Evolutionary conservation across 2,329 filamentous ascomycete species (phyloP).

Genomic region (Penicillium sp.): DNA sequence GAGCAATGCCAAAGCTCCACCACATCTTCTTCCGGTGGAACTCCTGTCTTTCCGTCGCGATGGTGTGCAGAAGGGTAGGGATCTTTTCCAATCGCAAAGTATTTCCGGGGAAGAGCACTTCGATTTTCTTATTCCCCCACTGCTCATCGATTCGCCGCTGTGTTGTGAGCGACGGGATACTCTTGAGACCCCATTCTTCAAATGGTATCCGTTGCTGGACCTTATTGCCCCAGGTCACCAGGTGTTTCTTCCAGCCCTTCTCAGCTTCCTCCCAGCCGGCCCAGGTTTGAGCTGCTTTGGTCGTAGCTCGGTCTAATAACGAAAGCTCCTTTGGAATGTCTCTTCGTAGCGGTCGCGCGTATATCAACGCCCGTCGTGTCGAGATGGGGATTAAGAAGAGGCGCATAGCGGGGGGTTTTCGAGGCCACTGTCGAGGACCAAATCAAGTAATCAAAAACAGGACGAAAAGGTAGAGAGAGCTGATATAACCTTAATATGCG

Average conservation of each 20-base stretch:
- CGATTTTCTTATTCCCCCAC: conserved; percentile 69
- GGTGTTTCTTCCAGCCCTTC: conserved; percentile 82
- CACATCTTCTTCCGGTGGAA: conserved; percentile 77
- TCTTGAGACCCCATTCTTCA: conserved; percentile 98
- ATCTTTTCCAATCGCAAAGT: conserved; percentile 70
- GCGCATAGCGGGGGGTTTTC: conserved; percentile 66
- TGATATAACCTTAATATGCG: background rate
- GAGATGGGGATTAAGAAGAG: conserved; percentile 93
- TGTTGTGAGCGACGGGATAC: conserved; percentile 78
- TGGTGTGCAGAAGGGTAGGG: conserved; percentile 64
- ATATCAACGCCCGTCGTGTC: conserved; percentile 86
- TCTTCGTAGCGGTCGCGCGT: conserved; percentile 76
- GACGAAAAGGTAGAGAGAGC: background rate
- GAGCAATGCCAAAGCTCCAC: conserved; percentile 82
- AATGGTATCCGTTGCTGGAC: conserved; percentile 87
- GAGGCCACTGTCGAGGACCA: conserved; percentile 1
- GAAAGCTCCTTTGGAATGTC: conserved; percentile 59
- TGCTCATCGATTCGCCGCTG: conserved; percentile 67
- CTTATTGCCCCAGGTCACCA: conserved; percentile 85
- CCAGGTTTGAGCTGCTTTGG: conserved; percentile 78
- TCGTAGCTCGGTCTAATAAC: conserved; percentile 71
- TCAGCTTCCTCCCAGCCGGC: conserved; percentile 84
- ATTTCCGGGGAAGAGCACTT: conserved; percentile 69
- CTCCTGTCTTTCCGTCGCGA: conserved; percentile 79
- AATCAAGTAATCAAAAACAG: conserved; percentile 11